These are phyloP conservation scores for Physcomitrellopsis africana DNA, from an alignment of 225 moss, liverwort and hornwort genomes.

Conservation along the genomic window DNA sequence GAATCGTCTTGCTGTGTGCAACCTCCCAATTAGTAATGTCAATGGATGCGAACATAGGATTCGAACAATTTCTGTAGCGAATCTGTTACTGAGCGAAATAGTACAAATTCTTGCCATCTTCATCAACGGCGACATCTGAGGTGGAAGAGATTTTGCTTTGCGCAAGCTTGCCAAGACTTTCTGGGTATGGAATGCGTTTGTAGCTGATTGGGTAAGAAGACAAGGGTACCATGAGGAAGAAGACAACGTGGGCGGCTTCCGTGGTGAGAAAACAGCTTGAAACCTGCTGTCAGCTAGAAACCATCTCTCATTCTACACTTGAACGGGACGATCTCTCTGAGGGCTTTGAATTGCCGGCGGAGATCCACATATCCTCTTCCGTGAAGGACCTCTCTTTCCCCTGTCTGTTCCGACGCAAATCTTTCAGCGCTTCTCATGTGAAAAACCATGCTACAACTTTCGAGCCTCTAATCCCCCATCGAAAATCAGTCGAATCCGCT, in stretches of 20 bases:
- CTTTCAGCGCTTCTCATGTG: slow-evolving; percentile 40
- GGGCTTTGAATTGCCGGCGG: slow-evolving; percentile 35
- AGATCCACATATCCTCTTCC: slow-evolving; percentile 34
- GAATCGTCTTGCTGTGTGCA: neutral
- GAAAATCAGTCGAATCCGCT: slow-evolving; percentile 50
- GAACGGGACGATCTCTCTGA: slow-evolving; percentile 40
- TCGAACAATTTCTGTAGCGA: neutral
- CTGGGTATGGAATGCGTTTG: too few species aligned
- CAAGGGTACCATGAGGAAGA: slow-evolving; percentile 49
- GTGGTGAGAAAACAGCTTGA: slow-evolving; percentile 51
- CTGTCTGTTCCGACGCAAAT: slow-evolving; percentile 41
- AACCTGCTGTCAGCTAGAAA: slow-evolving; percentile 48
- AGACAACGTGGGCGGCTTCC: slow-evolving; percentile 50
- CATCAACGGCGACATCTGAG: too few species aligned
- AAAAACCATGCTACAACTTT: slow-evolving; percentile 35
- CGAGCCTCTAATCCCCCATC: slow-evolving; percentile 36
- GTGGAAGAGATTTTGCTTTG: too few species aligned
- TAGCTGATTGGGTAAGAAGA: slow-evolving; percentile 14
- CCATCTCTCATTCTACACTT: slow-evolving; percentile 42
- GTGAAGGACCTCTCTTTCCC: slow-evolving; percentile 31
- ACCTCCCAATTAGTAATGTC: neutral
- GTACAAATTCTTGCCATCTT: too few species aligned
- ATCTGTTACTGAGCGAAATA: too few species aligned
- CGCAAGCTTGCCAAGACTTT: too few species aligned
- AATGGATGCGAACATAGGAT: neutral